These are phyloP conservation scores for Paramecium sonneborni DNA, from an alignment of 73 alveolate genomes.

Conservation along the genomic window DNA sequence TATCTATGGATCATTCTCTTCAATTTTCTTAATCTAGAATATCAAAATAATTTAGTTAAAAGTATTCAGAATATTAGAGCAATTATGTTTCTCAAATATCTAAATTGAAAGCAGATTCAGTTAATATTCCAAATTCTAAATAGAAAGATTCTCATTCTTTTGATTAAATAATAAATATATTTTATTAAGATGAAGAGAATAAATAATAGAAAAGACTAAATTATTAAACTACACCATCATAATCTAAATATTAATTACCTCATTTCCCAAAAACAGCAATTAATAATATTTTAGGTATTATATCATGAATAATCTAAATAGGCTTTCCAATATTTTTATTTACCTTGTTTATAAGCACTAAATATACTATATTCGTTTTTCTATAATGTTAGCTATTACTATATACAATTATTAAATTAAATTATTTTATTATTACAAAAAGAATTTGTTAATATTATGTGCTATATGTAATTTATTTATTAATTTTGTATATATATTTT, in stretches of 20 bases:
- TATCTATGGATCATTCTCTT: slow-evolving; percentile 22
- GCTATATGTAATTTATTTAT: too few relatives aligned
- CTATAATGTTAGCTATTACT: too few relatives aligned
- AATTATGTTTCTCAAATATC: not conserved
- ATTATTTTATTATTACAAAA: too few relatives aligned
- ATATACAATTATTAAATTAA: too few relatives aligned
- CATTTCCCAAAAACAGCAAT: not conserved
- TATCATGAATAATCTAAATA: too few relatives aligned
- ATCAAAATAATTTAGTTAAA: slow-evolving; percentile 45
- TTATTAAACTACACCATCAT: not conserved
- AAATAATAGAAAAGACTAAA: not conserved
- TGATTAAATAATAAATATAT: not conserved
- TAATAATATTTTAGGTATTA: not conserved
- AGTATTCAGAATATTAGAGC: slow-evolving; percentile 31
- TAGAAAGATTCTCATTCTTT: not conserved
- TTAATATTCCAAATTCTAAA: not conserved
- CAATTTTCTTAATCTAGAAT: slow-evolving; percentile 54
- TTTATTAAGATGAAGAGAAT: not conserved
- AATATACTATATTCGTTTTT: too few relatives aligned
- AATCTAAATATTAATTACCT: slow-evolving; percentile 44
- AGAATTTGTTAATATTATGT: too few relatives aligned
- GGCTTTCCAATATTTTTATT: too few relatives aligned
- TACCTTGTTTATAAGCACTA: too few relatives aligned
- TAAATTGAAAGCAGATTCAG: not conserved
- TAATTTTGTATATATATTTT: too few relatives aligned